Evolutionary conservation across 805 yeast species (phyloP).

Genomic region (Saturnispora diversa): DNA sequence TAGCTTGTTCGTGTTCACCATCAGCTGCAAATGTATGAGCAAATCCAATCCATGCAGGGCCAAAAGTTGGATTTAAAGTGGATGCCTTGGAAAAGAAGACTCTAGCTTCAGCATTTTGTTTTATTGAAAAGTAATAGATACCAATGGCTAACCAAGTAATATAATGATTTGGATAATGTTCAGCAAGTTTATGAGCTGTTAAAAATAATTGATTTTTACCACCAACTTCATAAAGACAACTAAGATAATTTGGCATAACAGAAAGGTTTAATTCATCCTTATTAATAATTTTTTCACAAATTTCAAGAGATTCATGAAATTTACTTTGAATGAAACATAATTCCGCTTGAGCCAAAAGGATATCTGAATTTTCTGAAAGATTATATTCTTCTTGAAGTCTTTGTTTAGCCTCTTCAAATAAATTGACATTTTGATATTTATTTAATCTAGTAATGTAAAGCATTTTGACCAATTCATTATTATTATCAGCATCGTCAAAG

Average conservation of each 20-base stretch:
- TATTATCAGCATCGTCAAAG: slow-evolving; percentile 69
- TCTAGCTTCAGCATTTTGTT: slow-evolving; percentile 73
- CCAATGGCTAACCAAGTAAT: slow-evolving; percentile 92
- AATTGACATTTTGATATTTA: slow-evolving; percentile 54
- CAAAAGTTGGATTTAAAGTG: slow-evolving; percentile 77
- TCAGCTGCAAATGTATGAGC: slow-evolving; percentile 97
- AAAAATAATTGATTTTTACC: slow-evolving; percentile 74
- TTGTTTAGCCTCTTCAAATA: slow-evolving; percentile 57
- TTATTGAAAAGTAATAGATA: slow-evolving; percentile 71
- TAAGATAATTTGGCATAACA: slow-evolving; percentile 68
- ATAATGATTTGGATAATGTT: slow-evolving; percentile 69
- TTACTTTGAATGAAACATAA: slow-evolving; percentile 65
- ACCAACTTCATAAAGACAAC: slow-evolving; percentile 79
- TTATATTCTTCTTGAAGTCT: slow-evolving; percentile 64
- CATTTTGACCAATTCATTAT: slow-evolving; percentile 69
- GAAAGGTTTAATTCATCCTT: slow-evolving; percentile 66
- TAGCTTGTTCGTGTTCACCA: slow-evolving; percentile 98
- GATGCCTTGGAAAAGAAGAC: slow-evolving; percentile 85
- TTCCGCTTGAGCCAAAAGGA: slow-evolving; percentile 62
- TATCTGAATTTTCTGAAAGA: slow-evolving; percentile 60
- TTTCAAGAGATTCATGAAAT: slow-evolving; percentile 62
- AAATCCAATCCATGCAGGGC: slow-evolving; percentile 96
- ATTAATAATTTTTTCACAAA: slow-evolving; percentile 55
- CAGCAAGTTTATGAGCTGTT: slow-evolving; percentile 79
- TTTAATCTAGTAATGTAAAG: slow-evolving; percentile 70